Evolutionary conservation across 257 asterid species (phyloP), one percentile per base, ranked within the genome.

Genomic region (Anisodus acutangulus): DNA sequence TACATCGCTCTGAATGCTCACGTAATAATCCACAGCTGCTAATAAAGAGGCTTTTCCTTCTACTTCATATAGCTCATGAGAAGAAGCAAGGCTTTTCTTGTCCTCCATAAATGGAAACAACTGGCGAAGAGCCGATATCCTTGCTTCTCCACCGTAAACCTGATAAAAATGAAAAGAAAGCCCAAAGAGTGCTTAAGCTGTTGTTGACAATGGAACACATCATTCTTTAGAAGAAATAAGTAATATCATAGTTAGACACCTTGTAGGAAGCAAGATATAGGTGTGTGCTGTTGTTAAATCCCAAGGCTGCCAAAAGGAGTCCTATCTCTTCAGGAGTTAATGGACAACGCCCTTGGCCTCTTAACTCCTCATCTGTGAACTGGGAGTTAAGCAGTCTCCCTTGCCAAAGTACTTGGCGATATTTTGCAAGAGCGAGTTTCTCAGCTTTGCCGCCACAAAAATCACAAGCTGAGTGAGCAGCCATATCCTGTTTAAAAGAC

Each of bases 401-500:
- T 81, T 88, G 91, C 91, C 91, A 88, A 72, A 88, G 78, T 31
- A 86, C 84, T 80, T 87, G 89, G 37, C 91, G 86, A 68, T 88
- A 88, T 85, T 87, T 88, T 64, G 89, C 91, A 58, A 88, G 89
- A 37, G 89, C 91, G 83, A 88, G 84, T 64, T 85, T 86, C 83
- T 88, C 91, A 83, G 88, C 91, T 79, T 85, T 88, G 53, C 91
- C 91, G 19, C 91, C 91, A 51, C 89, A 89, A 85, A 88, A 88
- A 60, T 88, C 88, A 83, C 89, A 87, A 83, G 89, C 89, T 64
- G 91, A 87, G 80, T 88, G 91, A 64, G 91, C 86, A 63, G 89
- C 88, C 89, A 86, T 88, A 81, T 86, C 91, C 89, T 88, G 88
- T 54, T 37, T 64, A 80, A 57, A 43, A 31, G 26, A 53, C 0